These are phyloP conservation scores for Porcisia hertigi DNA, from an alignment of 208 protist species.

Conservation along the genomic window DNA sequence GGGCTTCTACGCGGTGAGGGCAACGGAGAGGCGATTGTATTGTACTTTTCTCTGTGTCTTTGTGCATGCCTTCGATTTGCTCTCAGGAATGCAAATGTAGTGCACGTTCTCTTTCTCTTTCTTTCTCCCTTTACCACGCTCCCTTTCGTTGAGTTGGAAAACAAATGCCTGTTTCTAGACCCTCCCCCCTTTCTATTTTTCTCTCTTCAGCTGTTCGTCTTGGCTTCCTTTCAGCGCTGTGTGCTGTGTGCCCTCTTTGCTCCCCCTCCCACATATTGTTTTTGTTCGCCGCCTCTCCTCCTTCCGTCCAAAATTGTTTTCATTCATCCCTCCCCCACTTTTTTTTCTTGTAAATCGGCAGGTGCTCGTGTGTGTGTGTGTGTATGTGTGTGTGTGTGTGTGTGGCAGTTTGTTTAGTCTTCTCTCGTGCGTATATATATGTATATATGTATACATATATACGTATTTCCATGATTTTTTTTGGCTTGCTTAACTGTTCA, in stretches of 20 bases:
- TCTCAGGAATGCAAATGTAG: background rate
- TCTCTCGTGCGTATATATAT: background rate
- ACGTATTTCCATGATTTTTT: background rate
- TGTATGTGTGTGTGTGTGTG: background rate
- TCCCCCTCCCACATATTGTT: too few species aligned
- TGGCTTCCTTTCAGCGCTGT: too few species aligned
- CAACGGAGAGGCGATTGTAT: background rate
- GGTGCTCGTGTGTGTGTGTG: background rate
- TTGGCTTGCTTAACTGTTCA: conserved; percentile 16
- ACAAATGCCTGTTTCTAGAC: background rate
- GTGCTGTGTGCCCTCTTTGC: too few species aligned
- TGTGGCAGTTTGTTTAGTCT: background rate
- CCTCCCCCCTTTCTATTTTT: background rate
- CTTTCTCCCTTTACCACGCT: conserved; percentile 7
- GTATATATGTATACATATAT: too few species aligned
- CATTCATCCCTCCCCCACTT: background rate
- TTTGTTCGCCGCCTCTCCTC: background rate
- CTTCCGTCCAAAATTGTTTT: background rate
- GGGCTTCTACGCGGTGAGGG: background rate
- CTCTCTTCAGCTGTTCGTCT: background rate
- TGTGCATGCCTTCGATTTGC: background rate
- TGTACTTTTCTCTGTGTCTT: background rate
- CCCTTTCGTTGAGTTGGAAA: background rate
- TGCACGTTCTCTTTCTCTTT: background rate
- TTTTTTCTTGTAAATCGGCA: background rate